Evolutionary conservation across 164 flowering plant genomes (phyloP), one percentile per base, ranked within the genome.

Genomic region (Vitis cinerea): DNA sequence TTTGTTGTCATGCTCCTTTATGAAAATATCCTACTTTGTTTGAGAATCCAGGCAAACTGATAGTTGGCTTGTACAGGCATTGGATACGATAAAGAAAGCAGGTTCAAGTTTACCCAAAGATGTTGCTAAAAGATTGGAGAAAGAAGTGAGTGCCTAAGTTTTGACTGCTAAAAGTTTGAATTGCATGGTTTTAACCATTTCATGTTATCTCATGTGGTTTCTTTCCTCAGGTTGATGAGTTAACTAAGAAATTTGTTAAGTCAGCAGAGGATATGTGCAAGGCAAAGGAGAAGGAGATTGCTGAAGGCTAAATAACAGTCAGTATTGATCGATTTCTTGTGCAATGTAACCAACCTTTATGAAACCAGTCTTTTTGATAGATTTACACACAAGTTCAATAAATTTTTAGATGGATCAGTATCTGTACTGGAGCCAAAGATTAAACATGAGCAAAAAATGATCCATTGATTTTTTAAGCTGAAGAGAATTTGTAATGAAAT

Each of bases 211-310:
- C 54, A 10, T 68, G 19, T 67, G 15, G 9, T 51, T 69, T 10
- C 59, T 59, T 56, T 56, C 67, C 29, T 5, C 88, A 95, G 99
- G 78, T 95, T 53, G 99, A 95, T 52, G 98, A 93, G 59, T 51
- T 91, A 80, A 93, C 96, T 0, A 95, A 93, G 74, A 93, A 93
- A 74, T 93, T 70, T 73, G 73, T 89, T 64, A 95, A 91, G 79
- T 77, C 94, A 17, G 94, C 97, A 0, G 99, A 95, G 50, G 98
- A 93, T 62, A 79, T 88, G 85, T 95, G 96, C 85, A 95, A 95
- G 79, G 83, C 85, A 19, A 95, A 95, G 85, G 99, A 93, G 81
- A 95, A 93, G 76, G 99, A 95, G 76, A 91, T 95, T n/a, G 71
- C 71, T 60, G 66, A 68, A 59, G 83, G 87, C 64, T 91, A 63